Evolutionary conservation across 1,284 basidiomycete genomes (phyloP).

Genomic region (Jaminaea rosea): DNA sequence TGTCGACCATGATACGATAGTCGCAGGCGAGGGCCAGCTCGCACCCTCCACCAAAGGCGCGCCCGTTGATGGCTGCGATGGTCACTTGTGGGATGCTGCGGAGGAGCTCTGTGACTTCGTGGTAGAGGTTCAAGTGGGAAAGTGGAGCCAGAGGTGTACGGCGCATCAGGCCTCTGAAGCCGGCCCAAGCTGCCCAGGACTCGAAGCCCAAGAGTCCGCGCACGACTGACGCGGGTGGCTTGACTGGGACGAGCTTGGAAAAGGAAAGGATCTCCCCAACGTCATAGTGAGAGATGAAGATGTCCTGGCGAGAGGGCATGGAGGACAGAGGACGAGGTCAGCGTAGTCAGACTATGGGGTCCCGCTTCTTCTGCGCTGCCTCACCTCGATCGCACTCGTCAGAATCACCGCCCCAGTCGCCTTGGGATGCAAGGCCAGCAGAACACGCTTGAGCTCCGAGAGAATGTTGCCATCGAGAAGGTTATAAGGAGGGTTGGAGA

Average conservation of each 20-base stretch:
- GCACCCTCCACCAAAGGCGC: slow-evolving; percentile 6
- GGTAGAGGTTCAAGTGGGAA: slow-evolving; percentile 3
- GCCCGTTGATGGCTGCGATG: slow-evolving; percentile 6
- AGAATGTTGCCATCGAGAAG: slow-evolving; percentile 6
- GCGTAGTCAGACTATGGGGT: too few species aligned
- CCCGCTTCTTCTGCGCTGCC: neutral
- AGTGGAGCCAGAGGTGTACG: slow-evolving; percentile 1
- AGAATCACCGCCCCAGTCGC: slow-evolving; percentile 9
- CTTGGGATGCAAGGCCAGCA: neutral
- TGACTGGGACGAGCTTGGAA: neutral
- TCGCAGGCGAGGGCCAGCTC: slow-evolving; percentile 11
- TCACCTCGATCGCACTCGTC: neutral
- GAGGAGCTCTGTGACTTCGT: slow-evolving; percentile 2
- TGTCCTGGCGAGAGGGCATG: too few species aligned
- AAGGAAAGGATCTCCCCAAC: slow-evolving; percentile 6
- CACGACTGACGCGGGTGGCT: neutral
- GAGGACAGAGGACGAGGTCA: too few species aligned
- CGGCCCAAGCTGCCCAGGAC: neutral
- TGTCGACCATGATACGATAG: slow-evolving; percentile 9
- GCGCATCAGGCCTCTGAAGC: slow-evolving; percentile 1
- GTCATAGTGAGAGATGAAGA: slow-evolving; percentile 5
- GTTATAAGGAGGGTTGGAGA: slow-evolving; percentile 8
- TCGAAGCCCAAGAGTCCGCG: slow-evolving; percentile 1
- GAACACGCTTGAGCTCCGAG: neutral
- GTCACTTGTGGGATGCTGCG: slow-evolving; percentile 10